Conservation (phyloP, 75 land plant species). For the Sequoia sempervirens region DNA sequence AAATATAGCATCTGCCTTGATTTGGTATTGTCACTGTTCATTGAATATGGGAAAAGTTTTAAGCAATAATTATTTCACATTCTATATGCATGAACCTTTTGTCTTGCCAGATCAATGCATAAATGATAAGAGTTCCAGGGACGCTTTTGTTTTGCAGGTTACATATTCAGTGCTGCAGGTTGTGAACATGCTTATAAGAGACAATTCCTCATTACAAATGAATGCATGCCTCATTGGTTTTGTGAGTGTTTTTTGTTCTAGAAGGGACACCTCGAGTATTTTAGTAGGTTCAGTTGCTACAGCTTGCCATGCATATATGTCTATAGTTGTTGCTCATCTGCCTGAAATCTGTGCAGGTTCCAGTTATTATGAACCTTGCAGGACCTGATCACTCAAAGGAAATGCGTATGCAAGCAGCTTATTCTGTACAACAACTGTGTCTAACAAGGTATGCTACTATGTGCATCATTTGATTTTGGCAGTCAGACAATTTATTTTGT, state of each 20-base stretch:
- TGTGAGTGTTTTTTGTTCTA: constrained; percentile 29
- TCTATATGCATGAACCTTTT: not conserved
- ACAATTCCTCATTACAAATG: constrained; percentile 75
- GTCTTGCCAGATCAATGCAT: not conserved
- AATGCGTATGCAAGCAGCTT: constrained; percentile 90
- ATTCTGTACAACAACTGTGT: constrained; percentile 86
- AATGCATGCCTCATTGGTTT: constrained; percentile 93
- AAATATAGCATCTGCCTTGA: no score
- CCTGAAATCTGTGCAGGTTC: constrained; percentile 45
- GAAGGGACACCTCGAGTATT: no score
- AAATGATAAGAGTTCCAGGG: not conserved
- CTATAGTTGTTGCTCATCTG: no score
- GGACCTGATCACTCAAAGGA: constrained; percentile 75
- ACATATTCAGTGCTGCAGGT: constrained; percentile 73
- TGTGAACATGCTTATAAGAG: constrained; percentile 75
- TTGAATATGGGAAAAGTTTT: not conserved
- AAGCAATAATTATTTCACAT: not conserved
- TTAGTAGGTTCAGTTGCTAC: no score
- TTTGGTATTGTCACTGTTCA: no score
- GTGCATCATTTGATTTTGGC: not conserved
- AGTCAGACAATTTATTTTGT: not conserved
- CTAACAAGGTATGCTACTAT: constrained; percentile 56
- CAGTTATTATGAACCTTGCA: constrained; percentile 75
- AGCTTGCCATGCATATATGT: no score
- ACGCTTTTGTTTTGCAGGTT: constrained; percentile 46